Conservation (phyloP, 768 basidiomycete genomes). For the Pleurotus ostreatus region DNA sequence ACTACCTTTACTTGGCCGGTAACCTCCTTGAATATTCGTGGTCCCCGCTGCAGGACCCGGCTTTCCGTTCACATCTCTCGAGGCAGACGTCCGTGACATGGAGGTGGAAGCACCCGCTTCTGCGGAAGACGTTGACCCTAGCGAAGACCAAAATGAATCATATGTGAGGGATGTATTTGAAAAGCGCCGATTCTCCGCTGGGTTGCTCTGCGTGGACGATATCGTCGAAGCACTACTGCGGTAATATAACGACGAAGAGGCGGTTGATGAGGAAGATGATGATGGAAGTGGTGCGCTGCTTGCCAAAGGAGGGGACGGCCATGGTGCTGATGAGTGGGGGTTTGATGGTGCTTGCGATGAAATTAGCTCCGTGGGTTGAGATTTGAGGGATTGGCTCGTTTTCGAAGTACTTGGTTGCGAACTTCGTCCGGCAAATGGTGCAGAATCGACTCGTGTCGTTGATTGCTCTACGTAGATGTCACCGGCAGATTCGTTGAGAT, state of each 20-base stretch:
- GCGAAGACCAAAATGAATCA: conserved; percentile 62
- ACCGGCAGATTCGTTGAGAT: neutral
- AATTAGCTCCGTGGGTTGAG: conserved; percentile 10
- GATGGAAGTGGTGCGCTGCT: neutral
- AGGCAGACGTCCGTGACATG: neutral
- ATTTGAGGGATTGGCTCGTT: conserved; percentile 15
- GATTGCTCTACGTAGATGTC: conserved; percentile 8
- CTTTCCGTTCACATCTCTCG: neutral
- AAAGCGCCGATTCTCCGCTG: neutral
- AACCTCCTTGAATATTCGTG: conserved; percentile 15
- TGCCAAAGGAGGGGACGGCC: conserved; percentile 1
- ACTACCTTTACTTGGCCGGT: neutral
- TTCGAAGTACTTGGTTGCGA: conserved; percentile 17
- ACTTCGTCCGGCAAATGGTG: conserved; percentile 5
- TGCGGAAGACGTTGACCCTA: neutral
- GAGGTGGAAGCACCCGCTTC: neutral
- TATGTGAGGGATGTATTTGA: conserved; percentile 40
- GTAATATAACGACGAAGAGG: neutral
- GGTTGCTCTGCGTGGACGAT: neutral
- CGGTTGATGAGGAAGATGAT: neutral
- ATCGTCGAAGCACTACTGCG: neutral
- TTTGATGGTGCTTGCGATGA: neutral
- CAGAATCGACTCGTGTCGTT: too few species aligned
- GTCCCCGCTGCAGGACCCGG: conserved; percentile 1
- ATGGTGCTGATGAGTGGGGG: neutral